phyloP scores from a whole-genome alignment of 1,139 yeast genomes.

The Oligophagozyma castellii region DNA sequence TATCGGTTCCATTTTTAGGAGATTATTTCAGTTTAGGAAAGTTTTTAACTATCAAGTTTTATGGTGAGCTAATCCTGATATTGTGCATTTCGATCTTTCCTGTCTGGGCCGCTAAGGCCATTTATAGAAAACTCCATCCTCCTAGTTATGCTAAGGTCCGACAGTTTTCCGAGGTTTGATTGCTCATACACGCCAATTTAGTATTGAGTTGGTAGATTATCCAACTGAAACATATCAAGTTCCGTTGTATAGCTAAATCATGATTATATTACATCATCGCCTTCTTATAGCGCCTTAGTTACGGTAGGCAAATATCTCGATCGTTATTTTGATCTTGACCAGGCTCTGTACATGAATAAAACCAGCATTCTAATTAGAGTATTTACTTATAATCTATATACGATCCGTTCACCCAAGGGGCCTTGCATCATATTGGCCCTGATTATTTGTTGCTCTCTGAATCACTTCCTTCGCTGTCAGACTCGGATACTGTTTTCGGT shows the following conservation, averaged over 20 bases:
- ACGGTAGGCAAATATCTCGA: too few relatives aligned
- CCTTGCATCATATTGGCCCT: too few relatives aligned
- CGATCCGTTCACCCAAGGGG: too few relatives aligned
- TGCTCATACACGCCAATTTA: too few relatives aligned
- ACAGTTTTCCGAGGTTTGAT: conserved; percentile 27
- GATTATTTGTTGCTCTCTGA: conserved; percentile 28
- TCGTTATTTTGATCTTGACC: too few relatives aligned
- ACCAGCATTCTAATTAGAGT: too few relatives aligned
- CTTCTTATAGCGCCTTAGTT: too few relatives aligned
- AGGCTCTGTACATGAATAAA: too few relatives aligned
- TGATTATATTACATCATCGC: too few relatives aligned
- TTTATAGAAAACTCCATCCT: conserved; percentile 68
- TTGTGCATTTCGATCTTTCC: conserved; percentile 68
- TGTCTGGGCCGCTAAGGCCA: conserved; percentile 71
- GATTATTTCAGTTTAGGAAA: conserved; percentile 73
- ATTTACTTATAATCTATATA: too few relatives aligned
- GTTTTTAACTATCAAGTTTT: conserved; percentile 43
- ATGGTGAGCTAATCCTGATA: conserved; percentile 58
- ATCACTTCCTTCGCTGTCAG: conserved; percentile 6
- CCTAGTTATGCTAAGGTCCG: conserved; percentile 98
- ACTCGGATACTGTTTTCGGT: conserved; percentile 13
- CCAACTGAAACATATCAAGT: background rate
- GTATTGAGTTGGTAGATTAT: too few relatives aligned
- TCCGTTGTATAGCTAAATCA: background rate
- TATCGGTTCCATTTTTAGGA: conserved; percentile 64